Conservation (phyloP, 1,139 yeast species). For the Zygosaccharomyces sapae region DNA sequence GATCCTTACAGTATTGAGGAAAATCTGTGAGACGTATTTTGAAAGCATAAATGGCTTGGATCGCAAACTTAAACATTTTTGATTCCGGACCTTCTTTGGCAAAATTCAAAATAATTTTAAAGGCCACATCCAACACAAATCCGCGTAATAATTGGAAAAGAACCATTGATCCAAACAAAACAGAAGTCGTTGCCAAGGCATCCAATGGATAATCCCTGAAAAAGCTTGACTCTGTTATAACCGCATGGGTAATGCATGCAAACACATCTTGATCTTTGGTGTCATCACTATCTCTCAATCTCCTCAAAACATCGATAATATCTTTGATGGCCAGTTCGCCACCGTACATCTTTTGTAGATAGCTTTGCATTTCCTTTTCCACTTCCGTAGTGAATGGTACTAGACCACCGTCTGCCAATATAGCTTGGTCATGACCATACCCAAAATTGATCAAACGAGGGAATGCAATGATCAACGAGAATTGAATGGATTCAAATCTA, state of each 20-base stretch:
- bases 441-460: conserved; percentile 93
- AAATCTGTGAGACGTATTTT: conserved; percentile 73
- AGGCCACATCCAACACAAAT: conserved; percentile 82
- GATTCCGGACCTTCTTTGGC: conserved; percentile 86
- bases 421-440: conserved; percentile 84
- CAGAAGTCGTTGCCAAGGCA: conserved; percentile 93
- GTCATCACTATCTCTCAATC: conserved; percentile 69
- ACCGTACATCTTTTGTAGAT: conserved; percentile 90
- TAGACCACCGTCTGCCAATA: conserved; percentile 59
- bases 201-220: conserved; percentile 93
- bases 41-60: conserved; percentile 90
- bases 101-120: conserved; percentile 81
- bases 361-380: conserved; percentile 89
- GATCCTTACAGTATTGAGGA: conserved; percentile 81
- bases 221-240: conserved; percentile 89
- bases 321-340: conserved; percentile 87
- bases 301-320: conserved; percentile 75
- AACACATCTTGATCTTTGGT: conserved; percentile 96
- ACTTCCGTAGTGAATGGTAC: conserved; percentile 65
- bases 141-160: conserved; percentile 85
- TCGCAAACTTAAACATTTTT: conserved; percentile 93
- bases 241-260: conserved; percentile 96
- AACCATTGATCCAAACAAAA: conserved; percentile 86
- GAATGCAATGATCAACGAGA: conserved; percentile 77
- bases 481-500: conserved; percentile 67